Evolutionary conservation across 768 basidiomycete genomes (phyloP).

Genomic region (Plicaturopsis crispa): DNA sequence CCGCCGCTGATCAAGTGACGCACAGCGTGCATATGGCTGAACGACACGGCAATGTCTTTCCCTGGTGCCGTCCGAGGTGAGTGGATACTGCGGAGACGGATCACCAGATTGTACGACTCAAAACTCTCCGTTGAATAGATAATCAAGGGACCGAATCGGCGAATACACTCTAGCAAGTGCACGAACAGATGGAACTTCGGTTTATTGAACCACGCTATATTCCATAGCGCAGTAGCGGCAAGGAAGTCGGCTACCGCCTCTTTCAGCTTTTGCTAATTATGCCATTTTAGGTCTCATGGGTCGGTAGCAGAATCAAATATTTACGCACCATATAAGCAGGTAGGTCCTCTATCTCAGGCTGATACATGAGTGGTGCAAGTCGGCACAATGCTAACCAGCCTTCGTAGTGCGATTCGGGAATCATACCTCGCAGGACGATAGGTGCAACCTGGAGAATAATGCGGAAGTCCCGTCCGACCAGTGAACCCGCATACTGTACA

Average conservation of each 20-base stretch:
- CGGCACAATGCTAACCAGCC: conserved; percentile 14
- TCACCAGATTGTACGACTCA: conserved; percentile 20
- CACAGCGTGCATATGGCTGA: too few relatives aligned
- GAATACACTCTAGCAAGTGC: conserved; percentile 15
- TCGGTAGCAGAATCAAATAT: background rate
- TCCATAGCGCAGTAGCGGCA: conserved; percentile 6
- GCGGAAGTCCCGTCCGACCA: conserved; percentile 21
- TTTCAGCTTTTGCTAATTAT: conserved; percentile 6
- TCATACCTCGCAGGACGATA: too few relatives aligned
- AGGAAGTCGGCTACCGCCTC: conserved; percentile 14
- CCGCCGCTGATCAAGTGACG: too few relatives aligned
- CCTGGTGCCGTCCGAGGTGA: conserved; percentile 19
- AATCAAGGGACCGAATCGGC: conserved; percentile 19
- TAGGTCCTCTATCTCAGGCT: conserved; percentile 12
- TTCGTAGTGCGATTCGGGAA: conserved; percentile 4
- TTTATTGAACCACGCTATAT: conserved; percentile 18
- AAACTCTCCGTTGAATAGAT: conserved; percentile 21
- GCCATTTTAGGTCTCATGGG: background rate
- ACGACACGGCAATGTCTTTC: conserved; percentile 20
- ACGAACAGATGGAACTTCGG: conserved; percentile 22
- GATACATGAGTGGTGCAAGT: conserved; percentile 13
- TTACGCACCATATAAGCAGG: conserved; percentile 11
- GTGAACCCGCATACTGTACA: conserved; percentile 13
- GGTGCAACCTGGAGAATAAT: conserved; percentile 12
- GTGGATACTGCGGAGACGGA: conserved; percentile 15